A percentile compares a stretch with the other conserved stretches of the same genome.
phyloP scores from a whole-genome alignment of 257 asterid genomes.

The Petrea volubilis region DNA sequence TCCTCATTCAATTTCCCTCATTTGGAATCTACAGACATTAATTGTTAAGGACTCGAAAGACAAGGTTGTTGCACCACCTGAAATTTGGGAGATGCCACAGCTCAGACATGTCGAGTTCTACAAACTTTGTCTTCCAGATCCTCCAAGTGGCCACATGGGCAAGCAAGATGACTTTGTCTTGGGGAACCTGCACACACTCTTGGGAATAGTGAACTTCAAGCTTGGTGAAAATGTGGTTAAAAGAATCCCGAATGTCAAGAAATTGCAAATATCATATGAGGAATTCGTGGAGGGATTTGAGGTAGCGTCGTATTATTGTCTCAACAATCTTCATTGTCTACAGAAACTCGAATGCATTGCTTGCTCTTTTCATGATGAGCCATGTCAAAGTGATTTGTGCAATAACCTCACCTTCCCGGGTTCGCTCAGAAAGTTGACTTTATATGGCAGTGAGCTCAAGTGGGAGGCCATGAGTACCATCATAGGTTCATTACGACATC shows the following conservation, averaged over 20 bases:
- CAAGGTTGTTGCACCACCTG: too few relatives aligned
- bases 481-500: background rate
- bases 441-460: background rate
- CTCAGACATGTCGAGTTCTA: background rate
- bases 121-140: background rate
- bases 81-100: constrained; percentile 25
- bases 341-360: background rate
- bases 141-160: background rate
- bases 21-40: background rate
- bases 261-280: background rate
- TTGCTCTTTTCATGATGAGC: background rate
- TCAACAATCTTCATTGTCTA: background rate
- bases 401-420: background rate
- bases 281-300: too few relatives aligned
- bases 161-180: background rate
- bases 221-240: background rate
- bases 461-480: background rate
- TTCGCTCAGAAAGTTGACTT: background rate
- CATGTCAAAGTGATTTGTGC: background rate
- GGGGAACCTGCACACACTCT: background rate
- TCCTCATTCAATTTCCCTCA: background rate
- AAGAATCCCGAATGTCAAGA: constrained; percentile 10
- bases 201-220: background rate
- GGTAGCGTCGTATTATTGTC: background rate
- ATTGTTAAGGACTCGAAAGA: background rate